A percentile compares a stretch with the other conserved stretches of the same genome.
Evolutionary conservation across 768 basidiomycete species (phyloP).

Genomic region (Terana coerulea): DNA sequence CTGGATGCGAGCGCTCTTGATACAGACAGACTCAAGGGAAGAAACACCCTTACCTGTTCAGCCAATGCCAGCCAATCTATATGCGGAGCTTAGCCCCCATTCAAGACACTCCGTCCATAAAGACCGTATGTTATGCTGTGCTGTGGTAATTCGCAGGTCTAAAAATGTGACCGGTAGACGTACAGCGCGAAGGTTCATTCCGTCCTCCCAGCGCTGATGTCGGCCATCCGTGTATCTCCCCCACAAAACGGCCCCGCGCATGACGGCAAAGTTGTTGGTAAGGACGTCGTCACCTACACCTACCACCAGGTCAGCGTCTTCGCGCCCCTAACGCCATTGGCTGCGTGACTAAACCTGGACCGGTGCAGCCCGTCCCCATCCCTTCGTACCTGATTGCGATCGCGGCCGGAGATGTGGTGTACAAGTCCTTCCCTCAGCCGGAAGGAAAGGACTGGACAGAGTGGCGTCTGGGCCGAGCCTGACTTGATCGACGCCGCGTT

Average conservation of each 20-base stretch:
- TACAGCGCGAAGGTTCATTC: slow-evolving; percentile 78
- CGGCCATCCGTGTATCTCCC: slow-evolving; percentile 78
- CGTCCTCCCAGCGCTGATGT: slow-evolving; percentile 81
- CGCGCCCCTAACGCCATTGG: neutral
- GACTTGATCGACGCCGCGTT: slow-evolving; percentile 70
- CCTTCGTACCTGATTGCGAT: slow-evolving; percentile 91
- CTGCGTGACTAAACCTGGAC: neutral
- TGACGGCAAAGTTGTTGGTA: slow-evolving; percentile 71
- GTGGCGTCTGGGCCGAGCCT: slow-evolving; percentile 91
- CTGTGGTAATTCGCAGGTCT: neutral
- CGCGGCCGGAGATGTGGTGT: slow-evolving; percentile 78
- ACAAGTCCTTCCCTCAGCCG: slow-evolving; percentile 56
- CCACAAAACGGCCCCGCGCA: slow-evolving; percentile 65
- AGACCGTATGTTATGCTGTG: slow-evolving; percentile 50
- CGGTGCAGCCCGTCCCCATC: slow-evolving; percentile 68
- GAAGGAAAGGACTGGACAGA: slow-evolving; percentile 68
- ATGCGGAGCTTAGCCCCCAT: slow-evolving; percentile 75
- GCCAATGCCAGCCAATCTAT: slow-evolving; percentile 91
- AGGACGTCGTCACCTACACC: slow-evolving; percentile 66
- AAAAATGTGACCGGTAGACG: slow-evolving; percentile 41
- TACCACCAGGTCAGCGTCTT: slow-evolving; percentile 64
- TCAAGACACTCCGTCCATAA: slow-evolving; percentile 88
- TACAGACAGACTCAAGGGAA: slow-evolving; percentile 82
- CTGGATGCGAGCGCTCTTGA: neutral
- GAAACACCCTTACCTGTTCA: slow-evolving; percentile 83